Evolutionary conservation across 352 stramenopile genomes (phyloP), one percentile per base, ranked within the genome.

Genomic region (Globisporangium acanthophoron): DNA sequence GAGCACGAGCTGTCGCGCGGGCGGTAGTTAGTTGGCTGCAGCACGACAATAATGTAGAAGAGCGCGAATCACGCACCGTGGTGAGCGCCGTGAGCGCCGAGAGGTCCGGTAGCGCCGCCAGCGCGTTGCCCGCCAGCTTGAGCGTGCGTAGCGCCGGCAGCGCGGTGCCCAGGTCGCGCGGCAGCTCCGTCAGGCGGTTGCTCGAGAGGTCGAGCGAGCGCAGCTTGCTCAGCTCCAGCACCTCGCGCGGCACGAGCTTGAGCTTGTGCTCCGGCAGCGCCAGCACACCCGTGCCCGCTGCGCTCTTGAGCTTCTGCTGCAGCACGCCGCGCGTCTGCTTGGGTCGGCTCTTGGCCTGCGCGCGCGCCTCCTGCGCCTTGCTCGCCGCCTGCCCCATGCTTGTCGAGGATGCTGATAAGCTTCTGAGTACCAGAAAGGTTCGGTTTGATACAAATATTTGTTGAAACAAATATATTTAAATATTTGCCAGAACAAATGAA

Each of bases 291-390:
- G 85, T 93, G 45, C 61, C 56, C 20, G 65, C 66, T 27, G 85
- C 85, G 0, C 65, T 69, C 33, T 80, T 67, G 41, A 94, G 71
- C 67, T 94, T 94, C 69, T 92, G 79, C 54, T 89, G 66, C 68
- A 90, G 78, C 31, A 93, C 78, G 53, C 60, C 76, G 54, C 79
- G 80, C 55, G 64, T 86, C 55, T 77, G 88, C 73, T 92, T 94
- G 29, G 85, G 83, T 67, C 92, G 90, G 71, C 80, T 88, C 71
- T 85, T 87, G 54, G 76, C 71, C 61, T 88, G 69, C 54, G 80
- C 62, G 51, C 80, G 80, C 27, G 78, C 82, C 55, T 90, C 80
- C 27, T 78, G 70, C 50, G 73, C 79, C 65, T 90, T 89, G n/a
- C 69, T 76, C 13, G 77, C 72, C 1, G 71, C 70, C 51, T 90